phyloP scores from a whole-genome alignment of 2,329 filamentous ascomycete genomes.

The Raffaelea ambrosiae region DNA sequence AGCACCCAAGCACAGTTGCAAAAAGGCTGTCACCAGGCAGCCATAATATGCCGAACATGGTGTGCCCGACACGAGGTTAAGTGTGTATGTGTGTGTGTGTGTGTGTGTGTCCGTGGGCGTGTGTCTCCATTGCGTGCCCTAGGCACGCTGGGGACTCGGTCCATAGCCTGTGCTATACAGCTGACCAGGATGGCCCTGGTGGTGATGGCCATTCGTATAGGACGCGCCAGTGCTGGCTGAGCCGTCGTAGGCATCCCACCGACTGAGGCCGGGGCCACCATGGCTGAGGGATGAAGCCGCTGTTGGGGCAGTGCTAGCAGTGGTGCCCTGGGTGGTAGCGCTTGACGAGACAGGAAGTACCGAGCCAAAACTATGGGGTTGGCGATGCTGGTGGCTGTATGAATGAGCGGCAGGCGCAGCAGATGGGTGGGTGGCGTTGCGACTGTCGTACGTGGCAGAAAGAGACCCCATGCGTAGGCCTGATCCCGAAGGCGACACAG shows the following conservation, averaged over 20 bases:
- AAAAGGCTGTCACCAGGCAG: too few relatives aligned
- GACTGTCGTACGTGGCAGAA: slow-evolving; percentile 26
- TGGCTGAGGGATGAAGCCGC: neutral
- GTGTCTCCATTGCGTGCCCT: too few relatives aligned
- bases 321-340: neutral
- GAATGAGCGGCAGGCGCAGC: slow-evolving; percentile 3
- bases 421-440: slow-evolving; percentile 5
- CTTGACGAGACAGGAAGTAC: slow-evolving; percentile 6
- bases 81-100: too few relatives aligned
- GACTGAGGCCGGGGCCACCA: neutral
- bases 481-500: slow-evolving; percentile 22
- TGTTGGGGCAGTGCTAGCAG: neutral
- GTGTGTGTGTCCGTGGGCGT: too few relatives aligned
- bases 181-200: slow-evolving; percentile 4
- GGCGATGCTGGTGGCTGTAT: slow-evolving; percentile 27
- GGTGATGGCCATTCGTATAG: slow-evolving; percentile 8
- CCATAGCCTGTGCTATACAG: slow-evolving; percentile 13
- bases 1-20: too few relatives aligned
- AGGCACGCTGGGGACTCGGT: slow-evolving; percentile 11
- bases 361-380: slow-evolving; percentile 26
- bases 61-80: too few relatives aligned
- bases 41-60: too few relatives aligned
- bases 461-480: slow-evolving; percentile 27
- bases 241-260: slow-evolving; percentile 14
- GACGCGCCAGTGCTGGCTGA: neutral